Evolutionary conservation across 1,284 basidiomycete genomes (phyloP), one percentile per base, ranked within the genome.

Genomic region (Papiliotrema flavescens): DNA sequence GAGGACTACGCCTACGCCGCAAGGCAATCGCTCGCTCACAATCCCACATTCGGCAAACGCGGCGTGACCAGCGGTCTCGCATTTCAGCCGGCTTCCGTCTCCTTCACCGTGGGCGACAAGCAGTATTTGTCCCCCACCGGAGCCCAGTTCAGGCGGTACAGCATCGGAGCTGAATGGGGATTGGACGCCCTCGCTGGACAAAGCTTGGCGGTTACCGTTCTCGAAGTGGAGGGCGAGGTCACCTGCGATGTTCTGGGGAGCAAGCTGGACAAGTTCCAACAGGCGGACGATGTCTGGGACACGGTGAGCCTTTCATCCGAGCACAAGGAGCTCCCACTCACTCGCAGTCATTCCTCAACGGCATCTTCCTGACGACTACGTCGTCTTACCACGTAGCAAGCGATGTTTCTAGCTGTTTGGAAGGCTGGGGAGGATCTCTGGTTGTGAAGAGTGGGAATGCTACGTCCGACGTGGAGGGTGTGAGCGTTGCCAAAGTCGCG

Each of bases 241-340:
- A 66, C 63, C 9, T 66, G 65, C 46, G 61, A 60, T 53, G 48
- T 48, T 9, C 55, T 66, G 19, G 65, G 61, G 7, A 47, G 58
- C 20, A 42, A 53, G 46, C 56, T 66, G 9, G 45, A 49, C 4
- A 50, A 56, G 35, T 66, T 59, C 36, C 32, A 48, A 14, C 14
- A 43, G 15, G 32, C 36, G 14, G 65, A 66, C 47, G 65, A 66
- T 47, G 65, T 66, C 15, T 66, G 63, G 59, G 63, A 66, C 34
- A 49, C 60, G 59, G 60, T 62, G 20, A 51, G 59, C 49, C 28
- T n/a, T 37, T 4, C 2, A 20, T 19, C 2, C 28, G 28, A 32
- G 28, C 28, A 6, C 11, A 11, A 11, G 36, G 7, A 34, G 7
- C 34, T 9, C 24, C 8, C 4, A n/a, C 5, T 41, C 43, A 4